phyloP scores from a whole-genome alignment of 805 yeast genomes.

The Lachancea meyersii region DNA sequence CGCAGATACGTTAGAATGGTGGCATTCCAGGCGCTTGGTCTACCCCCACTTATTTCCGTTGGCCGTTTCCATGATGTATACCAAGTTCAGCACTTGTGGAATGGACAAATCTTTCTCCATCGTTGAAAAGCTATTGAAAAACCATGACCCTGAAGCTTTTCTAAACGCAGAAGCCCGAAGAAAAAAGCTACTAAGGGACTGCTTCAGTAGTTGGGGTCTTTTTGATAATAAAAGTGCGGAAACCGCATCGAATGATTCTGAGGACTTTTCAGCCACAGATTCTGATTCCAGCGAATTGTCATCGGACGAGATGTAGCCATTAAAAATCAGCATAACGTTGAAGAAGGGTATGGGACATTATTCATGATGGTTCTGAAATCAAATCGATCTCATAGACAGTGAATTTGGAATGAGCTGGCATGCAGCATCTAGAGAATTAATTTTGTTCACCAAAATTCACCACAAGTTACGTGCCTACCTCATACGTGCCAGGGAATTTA shows the following conservation, averaged over 20 bases:
- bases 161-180: neutral
- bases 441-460: too few relatives aligned
- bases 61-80: conserved; percentile 1
- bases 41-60: conserved; percentile 1
- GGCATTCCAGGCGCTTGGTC: conserved; percentile 1
- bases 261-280: neutral
- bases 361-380: too few relatives aligned
- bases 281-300: neutral
- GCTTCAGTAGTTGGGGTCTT: neutral
- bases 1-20: neutral
- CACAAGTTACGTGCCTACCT: too few relatives aligned
- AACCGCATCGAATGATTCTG: neutral
- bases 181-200: neutral
- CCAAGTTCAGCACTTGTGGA: conserved; percentile 3
- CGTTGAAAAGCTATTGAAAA: neutral
- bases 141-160: neutral
- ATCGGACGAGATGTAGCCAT: too few relatives aligned
- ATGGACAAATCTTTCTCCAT: neutral
- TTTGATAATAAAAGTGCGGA: neutral
- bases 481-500: too few relatives aligned
- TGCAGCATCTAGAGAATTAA: too few relatives aligned
- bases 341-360: too few relatives aligned
- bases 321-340: too few relatives aligned
- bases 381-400: too few relatives aligned
- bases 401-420: too few relatives aligned